Evolutionary conservation across 2,329 filamentous ascomycete genomes (phyloP), one percentile per base, ranked within the genome.

Genomic region (Aspergillus unguis): DNA sequence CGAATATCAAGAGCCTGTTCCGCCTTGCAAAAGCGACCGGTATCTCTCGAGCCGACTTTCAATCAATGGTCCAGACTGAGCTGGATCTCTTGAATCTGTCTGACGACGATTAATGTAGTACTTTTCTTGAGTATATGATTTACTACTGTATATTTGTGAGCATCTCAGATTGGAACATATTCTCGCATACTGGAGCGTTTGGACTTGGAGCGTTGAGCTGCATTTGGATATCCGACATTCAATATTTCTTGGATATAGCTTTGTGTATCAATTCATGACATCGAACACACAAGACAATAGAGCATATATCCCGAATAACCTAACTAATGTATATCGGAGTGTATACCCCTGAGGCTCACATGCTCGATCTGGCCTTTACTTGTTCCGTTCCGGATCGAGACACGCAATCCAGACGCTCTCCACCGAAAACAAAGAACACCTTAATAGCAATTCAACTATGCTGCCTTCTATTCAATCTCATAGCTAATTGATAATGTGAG

Each of bases 1-100:
- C 80, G 1, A 83, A 81, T 58, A 75, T 86, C 60, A 85, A 85
- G 71, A 84, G 81, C 62, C 65, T 86, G 63, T 85, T 82, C 67
- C 77, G 83, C 3, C 66, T 86, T 49, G 83, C 83, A 1, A 79
- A 75, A 60, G 76, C 76, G 27, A 79, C 79, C 3, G 84, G 84
- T 1, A 83, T 86, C 58, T 75, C 79, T 17, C 71, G 79, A 35
- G 71, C 73, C 25, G 83, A 85, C 52, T 86, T 86, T 65, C 77
- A 82, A 64, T 69, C 76, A 27, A 71, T 85, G 44, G 77, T 86
- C n/a, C 73, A 75, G 64, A 78, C 75, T 41, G 84, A 86, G 63
- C 63, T 86, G 61, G 80, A 85, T 45, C 72, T 82, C 25, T 63
- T 86, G 58, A 74, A 77, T 48, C 63, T 85, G 62, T 69, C 83